Base-by-base conservation (phyloP, 805 yeast genomes). In the Kuraishia molischiana region DNA sequence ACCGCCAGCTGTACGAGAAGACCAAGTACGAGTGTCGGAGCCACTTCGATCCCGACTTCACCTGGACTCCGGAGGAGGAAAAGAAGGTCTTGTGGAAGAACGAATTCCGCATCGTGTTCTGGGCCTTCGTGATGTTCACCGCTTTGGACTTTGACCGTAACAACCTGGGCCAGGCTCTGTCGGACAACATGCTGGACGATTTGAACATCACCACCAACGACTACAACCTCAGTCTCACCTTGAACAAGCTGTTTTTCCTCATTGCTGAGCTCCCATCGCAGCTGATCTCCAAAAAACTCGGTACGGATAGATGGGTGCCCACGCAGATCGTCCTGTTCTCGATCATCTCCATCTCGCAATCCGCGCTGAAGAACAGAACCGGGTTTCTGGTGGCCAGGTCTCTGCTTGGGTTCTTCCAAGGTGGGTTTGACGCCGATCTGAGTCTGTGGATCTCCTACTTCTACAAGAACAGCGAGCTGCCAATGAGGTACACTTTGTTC, bases 251-350 rank as follows among this genome's bases (percentile, higher is more conserved):
- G 6, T 61, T 67, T 32, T 77, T 77, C 46, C 53, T 75, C 37
- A 49, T 56, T 14, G 67, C 78, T 2, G 82, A 77, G 47, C 50
- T 77, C 11, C 83, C 83, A 1, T 74, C 80, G 2, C 81, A 77
- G 46, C 56, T 77, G 42, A 60, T 77, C 21, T 72, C 79, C 19
- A 77, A 76, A 51, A 61, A 61, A 37, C 39, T 76, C 28, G 84
- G 84, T n/a, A 74, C 80, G 4, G 81, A 76, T 46, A 49, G 62
- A 32, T 73, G 76, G 66, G 68, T 76, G 38, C 81, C 81, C 1
- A 51, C 60, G 15, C 79, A 75, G 45, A 64, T 76, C 45, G 47
- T 60, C 5, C 41, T 62, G 2, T 76, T 81, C 81, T 63, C 72
- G 42, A 41, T 66, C 10, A 72, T 74, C 5, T 72, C 78, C 3